Percentiles rank a stretch among this genome's conserved stretches.
phyloP scores from a whole-genome alignment of 208 protist species.

The Vickermania ingenoplastis region DNA sequence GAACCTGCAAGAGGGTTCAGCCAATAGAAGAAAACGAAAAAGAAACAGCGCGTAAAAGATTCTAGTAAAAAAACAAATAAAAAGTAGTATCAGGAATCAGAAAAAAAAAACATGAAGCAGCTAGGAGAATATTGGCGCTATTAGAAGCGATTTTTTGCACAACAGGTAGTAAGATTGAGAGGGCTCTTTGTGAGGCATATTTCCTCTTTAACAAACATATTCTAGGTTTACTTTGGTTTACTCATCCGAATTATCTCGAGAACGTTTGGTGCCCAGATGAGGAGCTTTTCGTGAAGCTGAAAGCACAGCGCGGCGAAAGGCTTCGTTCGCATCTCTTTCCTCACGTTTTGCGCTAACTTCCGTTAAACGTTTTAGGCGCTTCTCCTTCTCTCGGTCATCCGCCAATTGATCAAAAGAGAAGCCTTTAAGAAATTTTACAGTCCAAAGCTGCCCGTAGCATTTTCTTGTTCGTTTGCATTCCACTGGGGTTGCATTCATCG shows the following conservation, averaged over 20 bases:
- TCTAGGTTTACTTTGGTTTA: too few relatives aligned
- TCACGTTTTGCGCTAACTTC: constrained; percentile 36
- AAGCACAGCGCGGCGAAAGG: constrained; percentile 53
- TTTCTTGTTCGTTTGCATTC: constrained; percentile 47
- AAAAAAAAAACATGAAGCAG: too few relatives aligned
- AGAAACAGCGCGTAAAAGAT: neutral
- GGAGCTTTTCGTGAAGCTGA: neutral
- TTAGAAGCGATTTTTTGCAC: too few relatives aligned
- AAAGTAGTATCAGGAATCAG: too few relatives aligned
- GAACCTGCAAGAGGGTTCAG: neutral
- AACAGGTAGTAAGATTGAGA: too few relatives aligned
- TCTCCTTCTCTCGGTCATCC: constrained; percentile 46
- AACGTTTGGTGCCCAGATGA: too few relatives aligned
- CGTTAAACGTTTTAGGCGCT: constrained; percentile 24
- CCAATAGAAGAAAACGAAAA: neutral
- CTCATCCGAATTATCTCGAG: too few relatives aligned
- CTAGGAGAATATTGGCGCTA: too few relatives aligned
- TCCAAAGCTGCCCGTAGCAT: constrained; percentile 77
- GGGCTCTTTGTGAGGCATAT: too few relatives aligned
- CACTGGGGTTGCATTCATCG: constrained; percentile 51
- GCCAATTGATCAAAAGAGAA: constrained; percentile 57
- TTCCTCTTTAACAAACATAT: too few relatives aligned
- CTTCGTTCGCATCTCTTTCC: constrained; percentile 64
- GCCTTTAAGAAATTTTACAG: constrained; percentile 42
- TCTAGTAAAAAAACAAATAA: neutral